Evolutionary conservation across 179 eudicot species (phyloP), one percentile per base, ranked within the genome.

Genomic region (Gypsophila paniculata): DNA sequence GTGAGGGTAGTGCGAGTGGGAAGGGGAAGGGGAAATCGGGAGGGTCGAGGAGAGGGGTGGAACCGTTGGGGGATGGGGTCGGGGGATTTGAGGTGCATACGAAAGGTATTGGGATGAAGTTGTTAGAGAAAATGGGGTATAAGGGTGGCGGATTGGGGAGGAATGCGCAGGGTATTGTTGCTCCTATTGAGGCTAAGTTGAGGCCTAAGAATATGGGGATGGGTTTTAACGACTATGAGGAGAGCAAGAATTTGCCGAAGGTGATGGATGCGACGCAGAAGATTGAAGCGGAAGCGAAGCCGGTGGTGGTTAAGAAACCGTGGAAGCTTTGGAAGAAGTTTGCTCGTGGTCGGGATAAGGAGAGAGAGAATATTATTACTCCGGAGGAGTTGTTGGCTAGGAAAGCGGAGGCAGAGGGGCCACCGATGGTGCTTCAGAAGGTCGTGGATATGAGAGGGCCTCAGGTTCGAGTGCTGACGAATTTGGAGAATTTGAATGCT

Each of bases 381-480:
- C 91, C 96, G 0, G 91, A 86, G 7, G 96, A 91, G 80, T 79
- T 90, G 73, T 38, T 93, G 82, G 90, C 86, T 14, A 80, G 76
- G 86, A 85, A 89, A 80, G 86, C 86, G 53, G 94, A 90, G 73
- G 84, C 82, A 57, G 72, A 73, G 55, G 76, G 71, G n/a, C 75
- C 74, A 0, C 91, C 89, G 10, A 72, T 77, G 38, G 84, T 86
- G 63, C 81, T 89, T 25, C 95, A 87, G 72, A 91, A 90, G 76
- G 90, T 93, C 60, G 84, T 91, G 32, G 98, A 93, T 75, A 89
- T 93, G 96, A 85, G 97, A 79, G 98, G 98, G 21, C 97, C 98
- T 1, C 97, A 93, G 75, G 89, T 89, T 79, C 86, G 96, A 14
- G 90, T 93, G 39, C 69, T 91, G 79, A 88, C 97, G 1, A 91